These are phyloP conservation scores for Ceriops decandra DNA, from an alignment of 345 rosid species.

Conservation along the genomic window DNA sequence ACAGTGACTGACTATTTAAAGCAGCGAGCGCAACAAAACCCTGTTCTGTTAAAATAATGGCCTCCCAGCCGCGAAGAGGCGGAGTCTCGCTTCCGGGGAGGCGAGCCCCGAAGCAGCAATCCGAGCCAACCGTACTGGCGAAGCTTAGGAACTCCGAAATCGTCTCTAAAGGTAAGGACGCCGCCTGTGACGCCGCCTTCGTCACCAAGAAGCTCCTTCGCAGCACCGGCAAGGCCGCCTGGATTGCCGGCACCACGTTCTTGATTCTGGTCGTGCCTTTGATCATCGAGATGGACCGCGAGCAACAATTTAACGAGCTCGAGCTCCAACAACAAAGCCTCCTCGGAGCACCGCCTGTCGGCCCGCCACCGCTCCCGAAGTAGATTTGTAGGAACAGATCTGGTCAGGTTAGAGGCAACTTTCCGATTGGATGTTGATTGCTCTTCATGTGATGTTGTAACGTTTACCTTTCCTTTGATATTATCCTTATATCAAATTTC, in stretches of 20 bases:
- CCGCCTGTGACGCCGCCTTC: conserved; percentile 45
- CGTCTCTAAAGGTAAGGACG: conserved; percentile 52
- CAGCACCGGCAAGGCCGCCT: conserved; percentile 87
- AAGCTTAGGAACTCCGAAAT: conserved; percentile 38
- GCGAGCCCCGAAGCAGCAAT: conserved; percentile 28
- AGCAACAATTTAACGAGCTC: conserved; percentile 55
- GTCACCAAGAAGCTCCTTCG: conserved; percentile 71
- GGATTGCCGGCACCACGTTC: conserved; percentile 76
- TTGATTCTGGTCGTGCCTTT: conserved; percentile 65
- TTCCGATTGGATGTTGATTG: background rate
- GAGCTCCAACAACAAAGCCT: conserved; percentile 70
- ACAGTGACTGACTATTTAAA: background rate
- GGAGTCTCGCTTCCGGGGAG: conserved; percentile 42
- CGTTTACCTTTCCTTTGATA: too few relatives aligned
- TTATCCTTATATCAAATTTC: too few relatives aligned
- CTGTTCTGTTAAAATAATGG: conserved; percentile 23
- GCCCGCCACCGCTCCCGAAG: conserved; percentile 1
- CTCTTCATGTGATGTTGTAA: background rate
- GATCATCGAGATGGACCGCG: conserved; percentile 64
- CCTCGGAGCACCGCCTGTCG: conserved; percentile 50
- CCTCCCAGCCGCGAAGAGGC: conserved; percentile 45
- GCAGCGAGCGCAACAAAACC: too few relatives aligned
- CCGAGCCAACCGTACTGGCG: conserved; percentile 33
- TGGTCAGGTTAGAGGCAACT: conserved; percentile 15
- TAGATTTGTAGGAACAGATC: background rate